Percentiles rank a stretch among this genome's conserved stretches.
Conservation (phyloP, 1,139 yeast species). For the Candida mesenterica region DNA sequence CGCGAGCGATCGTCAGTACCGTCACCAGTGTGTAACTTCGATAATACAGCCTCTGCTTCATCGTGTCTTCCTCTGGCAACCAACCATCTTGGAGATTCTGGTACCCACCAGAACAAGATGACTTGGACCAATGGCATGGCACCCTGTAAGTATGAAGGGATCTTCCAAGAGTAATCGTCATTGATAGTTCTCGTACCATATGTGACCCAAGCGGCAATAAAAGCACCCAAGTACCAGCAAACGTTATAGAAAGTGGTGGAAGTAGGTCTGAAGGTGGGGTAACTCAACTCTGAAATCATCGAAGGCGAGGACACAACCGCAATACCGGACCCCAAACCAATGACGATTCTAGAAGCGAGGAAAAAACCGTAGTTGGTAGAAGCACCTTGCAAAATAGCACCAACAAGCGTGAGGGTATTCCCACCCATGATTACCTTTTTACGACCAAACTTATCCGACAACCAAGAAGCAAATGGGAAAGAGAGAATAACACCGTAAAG, state of each 20-base stretch:
- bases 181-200: slow-evolving; percentile 41
- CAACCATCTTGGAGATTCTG: slow-evolving; percentile 50
- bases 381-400: slow-evolving; percentile 38
- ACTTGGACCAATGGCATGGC: slow-evolving; percentile 28
- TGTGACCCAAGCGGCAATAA: slow-evolving; percentile 54
- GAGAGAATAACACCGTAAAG: slow-evolving; percentile 22
- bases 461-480: slow-evolving; percentile 27
- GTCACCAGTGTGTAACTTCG: slow-evolving; percentile 41
- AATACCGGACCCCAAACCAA: slow-evolving; percentile 43
- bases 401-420: slow-evolving; percentile 12
- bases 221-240: slow-evolving; percentile 44
- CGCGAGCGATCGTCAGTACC: slow-evolving; percentile 28
- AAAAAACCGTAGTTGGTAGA: slow-evolving; percentile 36
- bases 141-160: slow-evolving; percentile 48
- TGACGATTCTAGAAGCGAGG: slow-evolving; percentile 34
- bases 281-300: slow-evolving; percentile 42
- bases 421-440: slow-evolving; percentile 17
- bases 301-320: slow-evolving; percentile 41
- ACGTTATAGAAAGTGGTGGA: slow-evolving; percentile 50
- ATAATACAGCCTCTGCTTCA: slow-evolving; percentile 32
- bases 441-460: slow-evolving; percentile 51
- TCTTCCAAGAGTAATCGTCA: slow-evolving; percentile 38
- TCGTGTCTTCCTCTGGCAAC: slow-evolving; percentile 36
- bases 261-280: slow-evolving; percentile 48
- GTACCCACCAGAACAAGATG: slow-evolving; percentile 34